Conservation (phyloP, 441 rosid genomes). For the Eruca vesicaria region DNA sequence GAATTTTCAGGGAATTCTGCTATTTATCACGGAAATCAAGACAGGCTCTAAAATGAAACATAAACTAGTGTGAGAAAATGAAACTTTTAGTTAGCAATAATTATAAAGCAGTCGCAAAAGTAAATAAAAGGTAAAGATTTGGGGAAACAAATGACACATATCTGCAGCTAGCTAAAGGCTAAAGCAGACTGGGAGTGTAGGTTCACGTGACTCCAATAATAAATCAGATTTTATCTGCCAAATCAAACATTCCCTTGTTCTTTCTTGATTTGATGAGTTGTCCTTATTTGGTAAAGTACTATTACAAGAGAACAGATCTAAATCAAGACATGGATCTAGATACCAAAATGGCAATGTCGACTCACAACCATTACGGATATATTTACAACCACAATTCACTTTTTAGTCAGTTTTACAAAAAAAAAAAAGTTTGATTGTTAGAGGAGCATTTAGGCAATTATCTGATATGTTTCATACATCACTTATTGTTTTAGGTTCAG, state of each 20-base stretch:
- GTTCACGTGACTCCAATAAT: constrained; percentile 14
- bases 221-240: neutral
- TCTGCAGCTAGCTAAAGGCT: neutral
- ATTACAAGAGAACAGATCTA: neutral
- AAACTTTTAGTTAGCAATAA: neutral
- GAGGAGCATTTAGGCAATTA: neutral
- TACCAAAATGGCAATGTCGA: neutral
- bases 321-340: neutral
- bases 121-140: neutral
- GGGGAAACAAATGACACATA: neutral
- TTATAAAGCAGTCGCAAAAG: neutral
- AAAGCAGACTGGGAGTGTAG: neutral
- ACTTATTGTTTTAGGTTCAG: too few species aligned
- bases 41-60: too few species aligned
- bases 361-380: neutral
- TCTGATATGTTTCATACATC: neutral
- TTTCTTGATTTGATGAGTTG: constrained; percentile 6
- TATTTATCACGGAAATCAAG: too few species aligned
- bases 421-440: neutral
- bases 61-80: too few species aligned
- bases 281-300: neutral
- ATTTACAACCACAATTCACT: neutral
- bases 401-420: neutral
- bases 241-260: neutral
- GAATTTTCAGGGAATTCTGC: too few species aligned